Percentiles rank a stretch among this genome's conserved stretches.
These are phyloP conservation scores for Silene uniflora DNA, from an alignment of 148 eudicot species.

Conservation along the genomic window DNA sequence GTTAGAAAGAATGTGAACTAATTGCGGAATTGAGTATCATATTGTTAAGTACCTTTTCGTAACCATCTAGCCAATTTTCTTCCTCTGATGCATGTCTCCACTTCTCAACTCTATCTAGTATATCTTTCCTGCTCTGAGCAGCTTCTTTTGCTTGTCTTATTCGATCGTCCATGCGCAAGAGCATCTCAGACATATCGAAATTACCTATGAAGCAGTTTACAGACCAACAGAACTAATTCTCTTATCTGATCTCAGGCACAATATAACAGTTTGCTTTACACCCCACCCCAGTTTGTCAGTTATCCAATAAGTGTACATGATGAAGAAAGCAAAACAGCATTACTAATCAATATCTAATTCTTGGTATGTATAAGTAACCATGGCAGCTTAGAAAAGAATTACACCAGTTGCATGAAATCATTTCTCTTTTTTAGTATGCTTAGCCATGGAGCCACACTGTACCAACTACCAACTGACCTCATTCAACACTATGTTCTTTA, in stretches of 20 bases:
- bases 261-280: not conserved
- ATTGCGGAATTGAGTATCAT: not conserved
- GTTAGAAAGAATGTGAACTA: not conserved
- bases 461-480: not conserved
- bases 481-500: not conserved
- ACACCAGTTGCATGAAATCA: not conserved
- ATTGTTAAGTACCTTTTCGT: conserved; percentile 57
- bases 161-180: conserved; percentile 75
- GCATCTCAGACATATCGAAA: conserved; percentile 62
- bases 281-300: not conserved
- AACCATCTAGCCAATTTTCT: conserved; percentile 85
- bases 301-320: conserved; percentile 3
- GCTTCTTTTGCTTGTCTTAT: conserved; percentile 73
- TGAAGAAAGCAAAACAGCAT: not conserved
- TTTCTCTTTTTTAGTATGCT: not conserved
- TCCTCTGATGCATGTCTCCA: conserved; percentile 82
- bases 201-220: conserved; percentile 39
- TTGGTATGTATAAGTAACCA: not conserved
- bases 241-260: not conserved
- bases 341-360: not conserved
- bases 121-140: conserved; percentile 80
- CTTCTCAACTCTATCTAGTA: conserved; percentile 84
- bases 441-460: not conserved
- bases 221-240: not conserved
- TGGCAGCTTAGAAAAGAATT: not conserved